Evolutionary conservation across 2,329 filamentous ascomycete genomes (phyloP), one percentile per base, ranked within the genome.

Genomic region (Stagonosporopsis rhizophila): DNA sequence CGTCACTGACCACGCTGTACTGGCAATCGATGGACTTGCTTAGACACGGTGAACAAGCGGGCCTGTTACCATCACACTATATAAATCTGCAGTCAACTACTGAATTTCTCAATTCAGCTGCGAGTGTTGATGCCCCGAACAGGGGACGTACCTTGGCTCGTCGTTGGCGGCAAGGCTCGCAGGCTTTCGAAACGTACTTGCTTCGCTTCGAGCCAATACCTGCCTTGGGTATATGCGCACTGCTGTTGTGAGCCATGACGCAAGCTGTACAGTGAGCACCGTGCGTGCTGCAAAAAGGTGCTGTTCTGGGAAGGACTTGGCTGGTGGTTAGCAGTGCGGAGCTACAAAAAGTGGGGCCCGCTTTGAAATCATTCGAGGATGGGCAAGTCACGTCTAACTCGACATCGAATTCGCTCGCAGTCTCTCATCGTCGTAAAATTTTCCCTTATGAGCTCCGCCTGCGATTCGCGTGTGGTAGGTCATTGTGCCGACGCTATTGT

Each of bases 121-220:
- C 15, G 25, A 15, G 12, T 32, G n/a, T 4, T 11, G 19, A 40
- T 8, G 12, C 19, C 46, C 30, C 14, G 12, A 20, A 11, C 12
- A 15, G 23, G 7, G 14, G 19, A 19, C 35, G 30, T 62, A 75
- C 75, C 69, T 77, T 77, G 20, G 72, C 70, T 47, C 74, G 64
- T 27, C 75, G 70, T 19, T 73, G 70, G 5, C 75, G 73, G 50
- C 75, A 78, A 58, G 72, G 70, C 46, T 77, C 70, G 40, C 75
- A 78, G 3, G 76, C 75, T 32, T 69, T 70, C 2, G 59, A 86
- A 7, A 75, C 89, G 2, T 87, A 89, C 69, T 89, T 89, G 48
- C 48, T 34, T 28, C 47, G 37, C 30, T 28, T 50, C 19, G 22
- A 15, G n/a, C 27, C 20, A 67, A 86, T 83, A 1, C 4, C 20